Conservation (phyloP, 1,284 basidiomycete species). For the Waitea zeae region DNA sequence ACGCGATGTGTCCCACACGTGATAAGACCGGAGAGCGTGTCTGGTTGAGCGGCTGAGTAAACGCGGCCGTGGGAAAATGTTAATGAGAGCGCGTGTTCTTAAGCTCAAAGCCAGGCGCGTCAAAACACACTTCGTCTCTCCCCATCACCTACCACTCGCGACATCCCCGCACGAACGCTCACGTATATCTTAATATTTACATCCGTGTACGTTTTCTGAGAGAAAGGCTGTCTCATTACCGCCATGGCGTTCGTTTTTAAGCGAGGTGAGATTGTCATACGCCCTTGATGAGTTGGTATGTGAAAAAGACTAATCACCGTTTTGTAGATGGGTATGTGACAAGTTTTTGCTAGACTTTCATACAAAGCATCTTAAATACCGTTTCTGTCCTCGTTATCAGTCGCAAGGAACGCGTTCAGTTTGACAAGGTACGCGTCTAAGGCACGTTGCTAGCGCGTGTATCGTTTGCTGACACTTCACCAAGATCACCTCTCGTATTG, state of each 20-base stretch:
- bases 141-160: too few species aligned
- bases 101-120: too few species aligned
- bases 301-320: slow-evolving; percentile 43
- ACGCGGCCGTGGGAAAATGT: too few species aligned
- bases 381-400: slow-evolving; percentile 18
- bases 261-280: slow-evolving; percentile 9
- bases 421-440: slow-evolving; percentile 54
- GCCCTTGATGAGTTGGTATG: slow-evolving; percentile 11
- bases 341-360: slow-evolving; percentile 10
- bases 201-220: too few species aligned
- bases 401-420: slow-evolving; percentile 75
- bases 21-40: too few species aligned
- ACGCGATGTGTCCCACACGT: too few species aligned
- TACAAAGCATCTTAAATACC: slow-evolving; percentile 6
- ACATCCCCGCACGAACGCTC: too few species aligned
- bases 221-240: too few species aligned
- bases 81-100: too few species aligned
- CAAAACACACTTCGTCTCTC: too few species aligned
- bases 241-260: slow-evolving; percentile 11
- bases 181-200: too few species aligned
- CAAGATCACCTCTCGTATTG: slow-evolving; percentile 80
- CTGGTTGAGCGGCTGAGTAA: too few species aligned
- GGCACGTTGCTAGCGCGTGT: slow-evolving; percentile 4
- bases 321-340: slow-evolving; percentile 17
- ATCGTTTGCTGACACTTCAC: slow-evolving; percentile 8